Conservation (phyloP, 306 rosid species). For the Pyrus pyrifolia region DNA sequence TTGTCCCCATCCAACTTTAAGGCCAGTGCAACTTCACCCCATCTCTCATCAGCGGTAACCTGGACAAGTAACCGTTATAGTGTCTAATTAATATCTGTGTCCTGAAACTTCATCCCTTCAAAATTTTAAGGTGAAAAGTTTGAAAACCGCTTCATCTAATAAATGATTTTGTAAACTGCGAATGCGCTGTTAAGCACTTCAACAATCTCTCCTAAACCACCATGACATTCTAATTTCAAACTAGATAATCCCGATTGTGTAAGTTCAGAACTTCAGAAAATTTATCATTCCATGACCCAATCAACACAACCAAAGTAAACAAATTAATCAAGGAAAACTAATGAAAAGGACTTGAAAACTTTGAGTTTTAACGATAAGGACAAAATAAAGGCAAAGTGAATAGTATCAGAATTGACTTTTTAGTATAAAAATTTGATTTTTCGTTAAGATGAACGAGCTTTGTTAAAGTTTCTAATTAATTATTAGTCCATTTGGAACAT, state of each 20-base stretch:
- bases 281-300: neutral
- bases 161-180: neutral
- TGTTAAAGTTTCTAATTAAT: too few relatives aligned
- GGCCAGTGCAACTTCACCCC: constrained; percentile 27
- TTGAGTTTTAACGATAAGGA: too few relatives aligned
- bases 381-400: too few relatives aligned
- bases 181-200: neutral
- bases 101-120: neutral
- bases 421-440: too few relatives aligned
- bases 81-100: neutral
- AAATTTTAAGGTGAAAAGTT: neutral
- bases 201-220: neutral
- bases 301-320: neutral
- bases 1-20: constrained; percentile 13
- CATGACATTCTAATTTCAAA: neutral
- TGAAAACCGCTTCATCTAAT: neutral
- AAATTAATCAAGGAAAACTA: too few relatives aligned
- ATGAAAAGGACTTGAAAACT: too few relatives aligned
- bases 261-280: neutral
- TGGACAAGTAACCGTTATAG: neutral
- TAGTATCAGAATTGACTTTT: too few relatives aligned
- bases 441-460: too few relatives aligned
- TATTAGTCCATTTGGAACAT: neutral
- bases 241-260: neutral
- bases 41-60: constrained; percentile 24